Base-by-base conservation (phyloP, 208 protist species). In the Acanthamoeba sp. region DNA sequence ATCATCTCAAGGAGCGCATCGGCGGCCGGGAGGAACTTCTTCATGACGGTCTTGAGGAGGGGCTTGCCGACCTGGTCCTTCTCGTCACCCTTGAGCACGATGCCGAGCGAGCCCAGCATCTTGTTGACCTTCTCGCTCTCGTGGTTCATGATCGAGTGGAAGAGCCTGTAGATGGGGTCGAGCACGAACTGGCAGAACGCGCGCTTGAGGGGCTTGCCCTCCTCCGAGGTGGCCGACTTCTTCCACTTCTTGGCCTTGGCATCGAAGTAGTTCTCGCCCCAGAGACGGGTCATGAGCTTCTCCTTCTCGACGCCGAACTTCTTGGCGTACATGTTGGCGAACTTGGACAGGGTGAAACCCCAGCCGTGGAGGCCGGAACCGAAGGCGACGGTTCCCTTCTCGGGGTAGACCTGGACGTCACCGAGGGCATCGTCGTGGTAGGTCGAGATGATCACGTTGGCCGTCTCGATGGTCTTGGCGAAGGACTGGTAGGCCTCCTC, bases 231-330 rank as follows among this genome's bases (percentile, higher is more conserved):
- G 27, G 59, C 29, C 0, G 71, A 82, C 36, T 34, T 97, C 20
- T 93, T 96, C 98, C 98, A 99, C 95, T 99, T 99, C 96, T 99
- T 99, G 12, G 94, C 88, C 2, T 95, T 95, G 40, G 98, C 95
- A 95, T 99, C 98, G 95, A 99, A 99, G 98, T 98, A 99, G 95
- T 98, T 98, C 96, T 99, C 99, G 94, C 99, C 99, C 99, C 99
- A 99, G 16, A 99, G 98, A 71, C 98, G 97, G 93, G 98, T 94
- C 95, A 98, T 98, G 71, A 99, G 97, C 94, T 98, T 99, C 0
- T 96, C 94, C 36, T n/a, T 62, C 36, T 95, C 95, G 36, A 98
- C 95, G 93, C 97, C 97, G 69, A 99, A 99, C 97, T 99, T 99
- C 40, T 95, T 95, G 32, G 98, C 94, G 96, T 99, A 99, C 73